Conservation (phyloP, 2,329 filamentous ascomycete genomes). For the Fusarium oxysporum region DNA sequence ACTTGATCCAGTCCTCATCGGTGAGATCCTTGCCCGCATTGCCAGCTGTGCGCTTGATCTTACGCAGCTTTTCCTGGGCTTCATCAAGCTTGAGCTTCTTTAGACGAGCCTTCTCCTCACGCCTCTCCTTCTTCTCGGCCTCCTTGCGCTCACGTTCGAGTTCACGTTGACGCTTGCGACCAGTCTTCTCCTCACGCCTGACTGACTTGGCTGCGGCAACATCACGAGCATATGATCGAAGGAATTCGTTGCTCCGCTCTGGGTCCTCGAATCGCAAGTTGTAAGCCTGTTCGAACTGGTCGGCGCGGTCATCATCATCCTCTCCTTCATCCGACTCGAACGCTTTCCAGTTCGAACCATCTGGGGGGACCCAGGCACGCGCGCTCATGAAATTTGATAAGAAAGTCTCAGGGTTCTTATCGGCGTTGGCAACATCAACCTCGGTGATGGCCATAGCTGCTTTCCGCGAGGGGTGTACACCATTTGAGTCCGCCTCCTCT, state of each 20-base stretch:
- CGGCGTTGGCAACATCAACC: constrained; percentile 77
- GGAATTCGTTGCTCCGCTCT: constrained; percentile 84
- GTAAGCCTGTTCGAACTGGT: constrained; percentile 91
- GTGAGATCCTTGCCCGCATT: constrained; percentile 72
- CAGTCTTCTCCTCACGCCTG: constrained; percentile 82
- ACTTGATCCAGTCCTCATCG: constrained; percentile 84
- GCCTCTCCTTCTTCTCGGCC: constrained; percentile 78
- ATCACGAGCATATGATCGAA: constrained; percentile 91
- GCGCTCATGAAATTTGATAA: constrained; percentile 96
- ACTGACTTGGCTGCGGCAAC: constrained; percentile 85
- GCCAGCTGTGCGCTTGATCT: constrained; percentile 91
- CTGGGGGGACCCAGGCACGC: constrained; percentile 85
- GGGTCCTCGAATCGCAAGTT: constrained; percentile 97
- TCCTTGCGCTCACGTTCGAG: constrained; percentile 82
- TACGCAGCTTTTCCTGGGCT: constrained; percentile 84
- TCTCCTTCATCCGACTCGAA: constrained; percentile 96
- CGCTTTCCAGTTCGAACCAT: constrained; percentile 76
- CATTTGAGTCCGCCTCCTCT: constrained; percentile 53
- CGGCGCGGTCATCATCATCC: constrained; percentile 75
- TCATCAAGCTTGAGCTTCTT: constrained; percentile 92
- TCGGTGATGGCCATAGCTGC: constrained; percentile 62
- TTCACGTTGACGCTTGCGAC: constrained; percentile 82
- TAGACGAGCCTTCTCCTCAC: constrained; percentile 84
- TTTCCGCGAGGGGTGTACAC: constrained; percentile 68
- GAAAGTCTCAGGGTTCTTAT: constrained; percentile 90